Base-by-base conservation (phyloP, 2,329 filamentous ascomycete species). In the Ophiostoma sp. region DNA sequence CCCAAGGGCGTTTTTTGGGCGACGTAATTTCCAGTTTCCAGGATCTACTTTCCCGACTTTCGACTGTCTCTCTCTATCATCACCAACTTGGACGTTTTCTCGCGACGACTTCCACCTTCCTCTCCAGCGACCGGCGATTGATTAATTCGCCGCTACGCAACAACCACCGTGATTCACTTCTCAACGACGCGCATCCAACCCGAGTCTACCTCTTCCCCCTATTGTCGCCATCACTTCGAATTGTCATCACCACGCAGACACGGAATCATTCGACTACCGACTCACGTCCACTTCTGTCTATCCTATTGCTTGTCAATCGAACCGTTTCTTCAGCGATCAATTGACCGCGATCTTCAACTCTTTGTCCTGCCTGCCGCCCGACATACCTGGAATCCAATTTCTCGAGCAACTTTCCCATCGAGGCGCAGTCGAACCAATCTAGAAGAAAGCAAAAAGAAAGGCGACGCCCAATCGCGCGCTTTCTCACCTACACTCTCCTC, bases 1-100 rank as follows among this genome's bases (percentile, higher is more conserved):
- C 55, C 55, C 55, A 57, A 57, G 11, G 55, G 55, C 55, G 55
- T 59, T n/a, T 59, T 59, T 19, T 59, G 28, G 55, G 55, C 55
- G 28, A 59, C 28, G 28, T 9, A 33, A 59, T 59, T 59, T 59
- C 55, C 55, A 59, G 55, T 17, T 19, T 33, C 28, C 28, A 59
- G 33, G 25, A 19, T 19, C 15, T 9, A 33, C 12, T 59, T 31
- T 59, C 55, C 28, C 28, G 4, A 55, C 52, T 25, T 25, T 28
- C 22, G 9, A 28, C 17, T 28, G 1, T 19, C 28, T n/a, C 3
- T 25, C 50, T 52, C 22, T n/a, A 5, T 57, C n/a, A 3, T 57
- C 52, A 25, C 31, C 7, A 63, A n/a, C n/a, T 36, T 39, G 57
- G 42, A 17, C 42, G 4, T 4, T 48, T 15, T 17, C 17, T 48